Percentiles rank a stretch among this genome's conserved stretches.
Evolutionary conservation across 2,329 filamentous ascomycete species (phyloP).

Genomic region (Lachnellula hyalina): DNA sequence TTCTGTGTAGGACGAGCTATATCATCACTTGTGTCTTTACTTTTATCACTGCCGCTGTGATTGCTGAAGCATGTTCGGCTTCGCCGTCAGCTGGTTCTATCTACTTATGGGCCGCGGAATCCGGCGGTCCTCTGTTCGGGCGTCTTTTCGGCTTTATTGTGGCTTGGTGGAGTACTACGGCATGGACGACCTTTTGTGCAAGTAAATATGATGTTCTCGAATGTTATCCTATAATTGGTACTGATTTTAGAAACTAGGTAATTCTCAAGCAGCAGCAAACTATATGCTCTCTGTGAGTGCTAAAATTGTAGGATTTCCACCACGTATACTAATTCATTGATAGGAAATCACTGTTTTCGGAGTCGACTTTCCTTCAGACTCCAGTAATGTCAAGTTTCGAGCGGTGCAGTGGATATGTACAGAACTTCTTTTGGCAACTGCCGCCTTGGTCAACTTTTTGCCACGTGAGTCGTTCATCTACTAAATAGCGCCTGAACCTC

Average conservation of each 20-base stretch:
- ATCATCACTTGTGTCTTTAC: constrained; percentile 54
- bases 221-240: neutral
- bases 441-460: constrained; percentile 44
- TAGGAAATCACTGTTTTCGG: constrained; percentile 54
- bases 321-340: neutral
- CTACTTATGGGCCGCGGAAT: constrained; percentile 46
- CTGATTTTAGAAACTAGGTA: constrained; percentile 31
- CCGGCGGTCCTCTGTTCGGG: constrained; percentile 39
- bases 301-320: no score
- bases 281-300: constrained; percentile 46
- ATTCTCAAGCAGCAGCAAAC: constrained; percentile 46
- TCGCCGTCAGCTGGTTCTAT: constrained; percentile 34
- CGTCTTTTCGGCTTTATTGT: constrained; percentile 38
- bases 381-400: constrained; percentile 49
- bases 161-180: constrained; percentile 59
- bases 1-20: constrained; percentile 49
- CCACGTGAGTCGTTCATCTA: constrained; percentile 37
- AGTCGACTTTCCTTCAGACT: constrained; percentile 48
- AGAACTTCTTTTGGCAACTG: constrained; percentile 45
- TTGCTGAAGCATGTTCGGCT: constrained; percentile 51
- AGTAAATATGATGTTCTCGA: constrained; percentile 29
- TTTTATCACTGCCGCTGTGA: constrained; percentile 54
- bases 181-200: constrained; percentile 55
- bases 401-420: constrained; percentile 57
- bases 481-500: no score